These are phyloP conservation scores for Lepiota venenata DNA, from an alignment of 768 basidiomycete genomes.

Conservation along the genomic window DNA sequence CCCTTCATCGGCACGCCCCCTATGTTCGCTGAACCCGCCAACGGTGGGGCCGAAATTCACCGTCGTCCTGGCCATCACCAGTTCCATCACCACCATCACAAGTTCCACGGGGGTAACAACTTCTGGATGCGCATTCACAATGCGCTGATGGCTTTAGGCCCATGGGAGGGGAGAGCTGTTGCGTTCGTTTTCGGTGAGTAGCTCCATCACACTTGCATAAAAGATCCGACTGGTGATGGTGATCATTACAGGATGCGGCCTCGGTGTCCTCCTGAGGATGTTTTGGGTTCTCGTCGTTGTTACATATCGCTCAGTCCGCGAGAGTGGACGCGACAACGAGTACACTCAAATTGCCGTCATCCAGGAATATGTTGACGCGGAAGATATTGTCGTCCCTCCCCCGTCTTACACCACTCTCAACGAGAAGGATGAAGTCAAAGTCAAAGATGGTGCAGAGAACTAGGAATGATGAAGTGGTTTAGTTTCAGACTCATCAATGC, in stretches of 20 bases:
- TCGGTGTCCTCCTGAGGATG: slow-evolving; percentile 81
- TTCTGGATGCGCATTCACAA: slow-evolving; percentile 61
- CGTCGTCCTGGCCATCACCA: slow-evolving; percentile 18
- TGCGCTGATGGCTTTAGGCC: slow-evolving; percentile 67
- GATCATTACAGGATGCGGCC: slow-evolving; percentile 61
- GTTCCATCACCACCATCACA: slow-evolving; percentile 23
- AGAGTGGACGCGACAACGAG: slow-evolving; percentile 36
- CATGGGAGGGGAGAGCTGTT: slow-evolving; percentile 81
- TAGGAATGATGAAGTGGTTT: neutral
- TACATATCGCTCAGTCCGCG: slow-evolving; percentile 51
- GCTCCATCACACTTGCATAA: neutral
- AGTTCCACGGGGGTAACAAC: slow-evolving; percentile 24
- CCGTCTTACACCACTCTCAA: slow-evolving; percentile 51
- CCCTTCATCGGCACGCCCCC: slow-evolving; percentile 28
- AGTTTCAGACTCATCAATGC: no score
- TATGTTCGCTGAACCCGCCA: slow-evolving; percentile 13
- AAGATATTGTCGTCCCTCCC: slow-evolving; percentile 46
- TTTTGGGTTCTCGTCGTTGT: slow-evolving; percentile 70
- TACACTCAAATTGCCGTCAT: slow-evolving; percentile 34
- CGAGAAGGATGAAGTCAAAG: slow-evolving; percentile 41
- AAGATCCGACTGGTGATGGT: slow-evolving; percentile 4
- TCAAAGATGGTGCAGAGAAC: slow-evolving; percentile 5
- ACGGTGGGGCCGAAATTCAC: slow-evolving; percentile 4
- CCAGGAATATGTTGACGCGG: slow-evolving; percentile 43
- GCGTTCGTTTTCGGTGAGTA: slow-evolving; percentile 73